phyloP scores from a whole-genome alignment of 805 yeast species.

The Nakazawaea pomicola region DNA sequence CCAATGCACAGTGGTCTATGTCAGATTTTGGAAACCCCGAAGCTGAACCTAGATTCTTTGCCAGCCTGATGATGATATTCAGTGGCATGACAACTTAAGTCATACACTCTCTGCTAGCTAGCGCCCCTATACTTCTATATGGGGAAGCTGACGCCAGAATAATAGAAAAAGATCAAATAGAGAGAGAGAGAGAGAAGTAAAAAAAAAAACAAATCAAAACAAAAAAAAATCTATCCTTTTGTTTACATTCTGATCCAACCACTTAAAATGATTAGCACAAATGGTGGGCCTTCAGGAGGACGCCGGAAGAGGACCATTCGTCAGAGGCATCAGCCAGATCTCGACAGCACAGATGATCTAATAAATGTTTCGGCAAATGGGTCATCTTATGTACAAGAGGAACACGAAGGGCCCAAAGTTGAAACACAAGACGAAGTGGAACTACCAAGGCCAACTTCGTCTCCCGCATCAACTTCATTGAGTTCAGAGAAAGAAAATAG shows the following conservation, averaged over 20 bases:
- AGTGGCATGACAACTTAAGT: no score
- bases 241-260: not conserved
- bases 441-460: not conserved
- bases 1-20: no score
- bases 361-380: conserved; percentile 1
- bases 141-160: not conserved
- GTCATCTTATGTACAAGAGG: not conserved
- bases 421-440: not conserved
- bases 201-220: conserved; percentile 2
- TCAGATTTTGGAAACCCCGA: no score
- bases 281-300: not conserved
- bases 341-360: conserved; percentile 6
- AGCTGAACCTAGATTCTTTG: no score
- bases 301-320: conserved; percentile 12
- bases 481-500: conserved; percentile 8
- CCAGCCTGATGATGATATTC: no score
- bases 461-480: not conserved
- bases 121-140: not conserved
- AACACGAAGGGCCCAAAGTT: not conserved
- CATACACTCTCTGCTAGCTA: no score
- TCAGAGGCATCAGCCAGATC: conserved; percentile 2
- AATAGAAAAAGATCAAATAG: not conserved
- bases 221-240: not conserved
- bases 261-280: conserved; percentile 6
- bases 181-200: no score